phyloP scores from a whole-genome alignment of 192 early-diverging fungal genomes.

The Rhizophagus prolifer region DNA sequence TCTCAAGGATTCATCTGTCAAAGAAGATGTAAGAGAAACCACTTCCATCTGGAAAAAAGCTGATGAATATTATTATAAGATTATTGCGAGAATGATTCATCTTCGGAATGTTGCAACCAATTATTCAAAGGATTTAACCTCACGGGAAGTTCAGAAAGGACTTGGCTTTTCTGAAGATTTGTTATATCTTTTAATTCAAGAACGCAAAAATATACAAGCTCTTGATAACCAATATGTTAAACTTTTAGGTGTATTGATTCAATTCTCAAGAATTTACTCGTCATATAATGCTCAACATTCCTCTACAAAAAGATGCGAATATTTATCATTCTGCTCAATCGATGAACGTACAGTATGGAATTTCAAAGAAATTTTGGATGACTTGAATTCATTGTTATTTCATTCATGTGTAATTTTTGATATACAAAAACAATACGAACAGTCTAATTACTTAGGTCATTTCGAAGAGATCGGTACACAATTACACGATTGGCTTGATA shows the following conservation, averaged over 20 bases:
- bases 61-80: conserved; percentile 68
- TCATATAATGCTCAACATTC: conserved; percentile 1
- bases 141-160: conserved; percentile 62
- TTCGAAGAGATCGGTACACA: conserved; percentile 12
- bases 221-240: conserved; percentile 5
- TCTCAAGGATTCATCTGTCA: neutral
- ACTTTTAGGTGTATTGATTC: conserved; percentile 26
- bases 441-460: neutral
- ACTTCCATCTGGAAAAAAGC: conserved; percentile 52
- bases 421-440: conserved; percentile 32
- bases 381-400: conserved; percentile 38
- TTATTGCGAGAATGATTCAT: conserved; percentile 62
- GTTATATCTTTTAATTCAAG: conserved; percentile 58
- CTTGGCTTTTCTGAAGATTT: conserved; percentile 68
- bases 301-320: neutral
- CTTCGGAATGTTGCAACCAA: conserved; percentile 49
- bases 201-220: conserved; percentile 47
- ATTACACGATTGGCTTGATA: conserved; percentile 17
- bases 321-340: conserved; percentile 26
- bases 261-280: conserved; percentile 38
- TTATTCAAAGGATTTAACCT: conserved; percentile 59
- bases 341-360: conserved; percentile 31
- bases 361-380: conserved; percentile 45
- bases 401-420: conserved; percentile 40
- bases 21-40: conserved; percentile 15